A percentile compares a stretch with the other conserved stretches of the same genome.
These are phyloP conservation scores for Cystofilobasidium ferigula DNA, from an alignment of 768 basidiomycete species.

Conservation along the genomic window DNA sequence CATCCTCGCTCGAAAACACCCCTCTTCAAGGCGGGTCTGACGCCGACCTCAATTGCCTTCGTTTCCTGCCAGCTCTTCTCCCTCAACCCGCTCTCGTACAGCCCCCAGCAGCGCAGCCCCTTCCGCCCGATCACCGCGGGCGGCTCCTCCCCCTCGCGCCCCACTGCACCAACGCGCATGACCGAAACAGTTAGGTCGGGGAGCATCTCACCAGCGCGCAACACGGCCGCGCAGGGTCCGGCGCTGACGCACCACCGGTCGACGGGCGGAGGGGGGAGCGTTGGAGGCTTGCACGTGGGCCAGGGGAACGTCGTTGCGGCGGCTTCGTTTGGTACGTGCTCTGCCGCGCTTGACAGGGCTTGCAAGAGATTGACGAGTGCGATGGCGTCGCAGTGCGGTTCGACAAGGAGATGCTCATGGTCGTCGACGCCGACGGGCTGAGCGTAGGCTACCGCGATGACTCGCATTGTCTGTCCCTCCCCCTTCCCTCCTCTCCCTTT, in stretches of 20 bases:
- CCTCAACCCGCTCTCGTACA: constrained; percentile 10
- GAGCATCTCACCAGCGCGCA: too few species aligned
- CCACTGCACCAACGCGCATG: too few species aligned
- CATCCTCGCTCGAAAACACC: neutral
- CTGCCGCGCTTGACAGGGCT: too few species aligned
- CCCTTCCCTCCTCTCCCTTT: too few species aligned
- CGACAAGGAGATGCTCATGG: constrained; percentile 13
- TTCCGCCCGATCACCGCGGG: neutral
- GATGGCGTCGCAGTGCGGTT: neutral
- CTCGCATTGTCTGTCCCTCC: neutral
- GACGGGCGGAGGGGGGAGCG: neutral
- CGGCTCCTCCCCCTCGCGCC: neutral
- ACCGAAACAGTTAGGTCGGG: too few species aligned
- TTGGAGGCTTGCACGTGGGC: too few species aligned
- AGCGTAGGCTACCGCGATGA: constrained; percentile 18
- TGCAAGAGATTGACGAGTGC: too few species aligned
- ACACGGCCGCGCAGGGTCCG: too few species aligned
- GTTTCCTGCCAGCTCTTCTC: constrained; percentile 4
- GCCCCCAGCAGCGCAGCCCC: neutral
- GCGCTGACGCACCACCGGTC: neutral
- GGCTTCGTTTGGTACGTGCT: constrained; percentile 2
- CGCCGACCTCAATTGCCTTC: neutral
- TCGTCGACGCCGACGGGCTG: constrained; percentile 10
- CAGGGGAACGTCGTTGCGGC: neutral
- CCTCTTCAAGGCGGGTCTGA: neutral